phyloP scores from a whole-genome alignment of 2,329 filamentous ascomycete genomes.

The Sporothrix humicola region DNA sequence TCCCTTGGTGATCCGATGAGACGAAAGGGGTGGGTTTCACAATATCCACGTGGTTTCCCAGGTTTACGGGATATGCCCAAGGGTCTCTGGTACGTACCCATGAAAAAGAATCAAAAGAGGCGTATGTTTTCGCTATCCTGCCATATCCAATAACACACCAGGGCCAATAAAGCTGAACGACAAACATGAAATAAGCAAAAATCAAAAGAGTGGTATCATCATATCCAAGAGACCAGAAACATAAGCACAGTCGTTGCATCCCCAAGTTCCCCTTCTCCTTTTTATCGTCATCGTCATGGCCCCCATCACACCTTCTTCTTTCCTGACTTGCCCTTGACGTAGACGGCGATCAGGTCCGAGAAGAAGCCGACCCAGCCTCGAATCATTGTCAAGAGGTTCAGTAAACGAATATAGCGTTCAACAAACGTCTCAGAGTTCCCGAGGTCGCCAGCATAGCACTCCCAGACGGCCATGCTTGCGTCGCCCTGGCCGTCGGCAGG shows the following conservation, averaged over 20 bases:
- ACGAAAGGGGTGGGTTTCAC: conserved; percentile 9
- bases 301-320: conserved; percentile 9
- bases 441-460: conserved; percentile 65
- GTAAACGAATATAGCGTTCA: conserved; percentile 56
- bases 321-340: neutral
- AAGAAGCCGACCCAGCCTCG: conserved; percentile 61
- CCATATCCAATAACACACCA: no score
- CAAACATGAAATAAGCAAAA: neutral
- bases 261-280: neutral
- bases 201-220: conserved; percentile 19
- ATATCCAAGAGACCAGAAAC: conserved; percentile 2
- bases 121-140: no score
- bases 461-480: conserved; percentile 58
- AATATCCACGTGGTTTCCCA: conserved; percentile 19
- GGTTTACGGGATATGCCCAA: neutral
- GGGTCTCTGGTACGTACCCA: neutral
- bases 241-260: neutral
- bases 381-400: conserved; percentile 57
- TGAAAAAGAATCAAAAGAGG: neutral
- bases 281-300: no score
- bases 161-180: neutral
- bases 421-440: conserved; percentile 62
- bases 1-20: conserved; percentile 2
- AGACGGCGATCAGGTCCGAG: conserved; percentile 44
- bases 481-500: conserved; percentile 13